Conservation (phyloP, 345 rosid genomes). For the Euphorbia tirucalli region DNA sequence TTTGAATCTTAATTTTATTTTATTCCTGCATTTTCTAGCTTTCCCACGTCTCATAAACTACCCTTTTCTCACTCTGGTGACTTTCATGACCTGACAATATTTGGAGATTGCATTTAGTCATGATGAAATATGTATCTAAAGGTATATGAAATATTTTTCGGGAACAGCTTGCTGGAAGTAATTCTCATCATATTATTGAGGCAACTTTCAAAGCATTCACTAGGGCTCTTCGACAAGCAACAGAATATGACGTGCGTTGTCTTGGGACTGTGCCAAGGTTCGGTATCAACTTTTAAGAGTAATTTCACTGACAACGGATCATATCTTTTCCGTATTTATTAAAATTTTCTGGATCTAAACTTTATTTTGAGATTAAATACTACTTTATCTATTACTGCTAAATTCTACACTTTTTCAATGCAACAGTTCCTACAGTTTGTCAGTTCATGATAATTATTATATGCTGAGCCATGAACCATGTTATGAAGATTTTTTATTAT, state of each 20-base stretch:
- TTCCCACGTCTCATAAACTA: no score
- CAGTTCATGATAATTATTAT: neutral
- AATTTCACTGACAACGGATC: neutral
- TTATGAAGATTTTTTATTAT: neutral
- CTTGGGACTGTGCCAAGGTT: slow-evolving; percentile 87
- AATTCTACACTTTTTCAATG: neutral
- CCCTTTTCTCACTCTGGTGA: no score
- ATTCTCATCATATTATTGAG: slow-evolving; percentile 91
- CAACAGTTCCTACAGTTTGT: neutral
- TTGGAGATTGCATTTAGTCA: no score
- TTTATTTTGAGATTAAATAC: neutral
- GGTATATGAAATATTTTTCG: slow-evolving; percentile 13
- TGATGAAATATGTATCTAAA: neutral
- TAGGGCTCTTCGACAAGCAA: slow-evolving; percentile 91
- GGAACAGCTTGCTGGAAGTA: slow-evolving; percentile 78
- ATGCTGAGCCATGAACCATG: neutral
- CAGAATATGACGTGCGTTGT: slow-evolving; percentile 71
- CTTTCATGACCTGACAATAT: no score
- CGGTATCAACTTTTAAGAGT: slow-evolving; percentile 13
- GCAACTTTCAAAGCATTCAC: slow-evolving; percentile 98
- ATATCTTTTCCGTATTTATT: neutral
- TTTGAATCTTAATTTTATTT: neutral
- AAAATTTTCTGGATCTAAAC: neutral
- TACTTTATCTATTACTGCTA: neutral
- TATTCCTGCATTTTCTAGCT: neutral